Percentiles rank a stretch among this genome's conserved stretches.
Conservation (phyloP, 345 rosid genomes). For the Kandelia obovata region DNA sequence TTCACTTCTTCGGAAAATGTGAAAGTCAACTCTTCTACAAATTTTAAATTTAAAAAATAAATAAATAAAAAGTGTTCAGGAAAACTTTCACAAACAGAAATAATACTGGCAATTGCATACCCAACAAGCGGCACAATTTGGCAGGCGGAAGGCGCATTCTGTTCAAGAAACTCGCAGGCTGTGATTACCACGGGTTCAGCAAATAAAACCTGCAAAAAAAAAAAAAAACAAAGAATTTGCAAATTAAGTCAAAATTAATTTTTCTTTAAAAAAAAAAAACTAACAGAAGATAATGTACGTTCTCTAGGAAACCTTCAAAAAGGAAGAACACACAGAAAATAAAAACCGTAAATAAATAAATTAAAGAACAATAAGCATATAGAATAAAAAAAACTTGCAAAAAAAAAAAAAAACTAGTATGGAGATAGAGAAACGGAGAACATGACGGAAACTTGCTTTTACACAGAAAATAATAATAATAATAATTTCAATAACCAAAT, state of each 20-base stretch:
- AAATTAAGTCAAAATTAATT: neutral
- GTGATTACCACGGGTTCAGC: constrained; percentile 88
- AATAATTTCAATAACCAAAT: neutral
- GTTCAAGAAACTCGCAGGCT: constrained; percentile 94
- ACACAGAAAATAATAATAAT: neutral
- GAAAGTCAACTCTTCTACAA: no score
- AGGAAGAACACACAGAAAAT: neutral
- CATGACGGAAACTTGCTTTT: no score
- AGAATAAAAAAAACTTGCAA: no score
- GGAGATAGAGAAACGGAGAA: no score
- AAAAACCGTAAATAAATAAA: no score
- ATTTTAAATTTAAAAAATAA: neutral
- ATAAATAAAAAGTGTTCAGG: neutral
- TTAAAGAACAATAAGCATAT: no score
- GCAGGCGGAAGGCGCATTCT: constrained; percentile 73
- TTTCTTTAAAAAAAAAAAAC: neutral
- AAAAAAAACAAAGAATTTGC: neutral
- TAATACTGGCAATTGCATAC: constrained; percentile 34
- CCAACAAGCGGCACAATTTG: constrained; percentile 81
- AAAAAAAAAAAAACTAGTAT: no score
- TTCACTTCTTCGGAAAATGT: no score
- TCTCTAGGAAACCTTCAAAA: neutral
- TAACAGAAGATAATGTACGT: constrained; percentile 2
- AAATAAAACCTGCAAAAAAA: constrained; percentile 64
- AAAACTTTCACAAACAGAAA: neutral